Evolutionary conservation across 129 eudicot genomes (phyloP), one percentile per base, ranked within the genome.

Genomic region (Logfia minima): DNA sequence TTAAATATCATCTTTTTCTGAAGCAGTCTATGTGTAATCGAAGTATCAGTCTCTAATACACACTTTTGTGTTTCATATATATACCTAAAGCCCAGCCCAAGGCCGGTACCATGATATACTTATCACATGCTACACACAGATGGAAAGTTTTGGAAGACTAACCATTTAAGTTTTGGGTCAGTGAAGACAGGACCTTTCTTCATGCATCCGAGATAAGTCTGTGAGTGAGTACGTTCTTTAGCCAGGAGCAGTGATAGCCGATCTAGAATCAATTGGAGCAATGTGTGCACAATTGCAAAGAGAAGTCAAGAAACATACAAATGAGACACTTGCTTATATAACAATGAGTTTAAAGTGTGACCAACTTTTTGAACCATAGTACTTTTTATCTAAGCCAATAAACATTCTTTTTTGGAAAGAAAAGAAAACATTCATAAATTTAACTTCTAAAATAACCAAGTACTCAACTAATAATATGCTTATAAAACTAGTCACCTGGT

Each of bases 191-290:
- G 91, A 78, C 95, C 95, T 78, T 85, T 89, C 81, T 89, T 89
- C 91, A 89, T 89, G 91, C 95, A 89, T 35, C 95, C 91, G 71
- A 89, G 85, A 77, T 89, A 89, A 23, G 94, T 84, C 76, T 82
- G 81, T 31, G 89, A 66, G 71, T 89, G 81, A 19, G 89, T 35
- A 80, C 91, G 81, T 83, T 89, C 95, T 76, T 84, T 89, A 21
- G 95, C 91, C 84, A 89, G 71, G 68, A 89, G 91, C 62, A 85
- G 81, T 11, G 91, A 83, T 60, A 89, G 91, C 22, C 95, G 84
- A 74, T 89, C 95, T 89, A 80, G 72, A 65, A 70, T 19, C 61
- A 37, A 71, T 13, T 59, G 24, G 5, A 62, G 67, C 71, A 19
- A 65, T 14, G 58, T 71, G 29, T 66, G 18, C 10, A 66, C 56